A percentile compares a stretch with the other conserved stretches of the same genome.
These are phyloP conservation scores for Magnusiomyces fungicola DNA, from an alignment of 1,139 yeast genomes.

Conservation along the genomic window DNA sequence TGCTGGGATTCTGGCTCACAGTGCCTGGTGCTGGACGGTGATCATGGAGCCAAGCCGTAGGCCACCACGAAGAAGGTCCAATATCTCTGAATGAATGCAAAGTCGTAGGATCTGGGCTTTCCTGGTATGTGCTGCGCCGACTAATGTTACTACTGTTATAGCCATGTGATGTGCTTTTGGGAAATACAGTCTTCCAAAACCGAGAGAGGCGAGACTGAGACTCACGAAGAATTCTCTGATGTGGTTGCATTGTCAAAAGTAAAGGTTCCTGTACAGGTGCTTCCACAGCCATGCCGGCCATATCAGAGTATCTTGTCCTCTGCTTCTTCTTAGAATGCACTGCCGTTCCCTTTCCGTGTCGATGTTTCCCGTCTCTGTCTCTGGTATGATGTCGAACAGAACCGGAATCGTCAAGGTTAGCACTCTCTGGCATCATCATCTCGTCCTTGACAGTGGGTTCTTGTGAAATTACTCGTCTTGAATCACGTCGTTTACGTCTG, in stretches of 20 bases:
- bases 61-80: too few species aligned
- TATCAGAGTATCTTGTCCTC: not conserved
- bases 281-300: conserved; percentile 7
- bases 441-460: not conserved
- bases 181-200: conserved; percentile 5
- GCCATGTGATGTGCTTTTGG: not conserved
- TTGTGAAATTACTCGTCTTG: not conserved
- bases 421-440: not conserved
- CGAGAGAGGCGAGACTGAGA: conserved; percentile 4
- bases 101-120: too few species aligned
- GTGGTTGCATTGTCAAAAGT: conserved; percentile 15
- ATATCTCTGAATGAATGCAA: too few species aligned
- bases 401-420: too few species aligned
- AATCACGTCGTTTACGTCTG: too few species aligned
- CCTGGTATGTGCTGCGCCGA: too few species aligned
- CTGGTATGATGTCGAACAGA: too few species aligned
- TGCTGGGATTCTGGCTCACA: too few species aligned
- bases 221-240: not conserved
- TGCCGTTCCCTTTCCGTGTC: not conserved
- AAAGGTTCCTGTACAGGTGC: conserved; percentile 14
- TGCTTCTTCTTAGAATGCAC: not conserved
- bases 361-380: not conserved
- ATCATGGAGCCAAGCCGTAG: too few species aligned
- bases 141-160: not conserved
- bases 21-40: too few species aligned